phyloP scores from a whole-genome alignment of 306 rosid species.

The Abrus precatorius region DNA sequence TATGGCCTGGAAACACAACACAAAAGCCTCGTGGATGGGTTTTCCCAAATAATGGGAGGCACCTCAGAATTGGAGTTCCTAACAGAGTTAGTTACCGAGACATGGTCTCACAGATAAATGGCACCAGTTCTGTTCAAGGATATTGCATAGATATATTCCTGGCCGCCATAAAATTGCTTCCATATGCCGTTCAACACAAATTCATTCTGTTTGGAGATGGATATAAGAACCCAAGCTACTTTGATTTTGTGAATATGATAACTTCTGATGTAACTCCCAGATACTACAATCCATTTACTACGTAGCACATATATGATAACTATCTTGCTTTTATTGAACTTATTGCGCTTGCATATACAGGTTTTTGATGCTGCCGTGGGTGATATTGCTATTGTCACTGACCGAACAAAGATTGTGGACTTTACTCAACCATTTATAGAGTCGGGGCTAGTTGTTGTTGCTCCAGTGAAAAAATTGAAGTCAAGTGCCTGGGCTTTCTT shows the following conservation, averaged over 20 bases:
- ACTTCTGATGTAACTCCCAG: conserved; percentile 59
- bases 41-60: conserved; percentile 76
- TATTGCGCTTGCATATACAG: conserved; percentile 48
- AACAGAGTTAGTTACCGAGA: conserved; percentile 65
- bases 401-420: conserved; percentile 78
- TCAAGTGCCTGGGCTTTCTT: conserved; percentile 80
- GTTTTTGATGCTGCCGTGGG: conserved; percentile 80
- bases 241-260: conserved; percentile 70
- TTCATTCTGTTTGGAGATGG: conserved; percentile 73
- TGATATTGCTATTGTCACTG: conserved; percentile 78
- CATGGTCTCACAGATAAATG: conserved; percentile 59
- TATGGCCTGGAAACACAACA: conserved; percentile 79
- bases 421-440: conserved; percentile 87
- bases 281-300: background rate
- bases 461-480: conserved; percentile 58
- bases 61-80: conserved; percentile 76
- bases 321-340: conserved; percentile 19
- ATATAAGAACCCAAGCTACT: conserved; percentile 58
- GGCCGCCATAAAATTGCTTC: conserved; percentile 72
- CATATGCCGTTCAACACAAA: conserved; percentile 71
- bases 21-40: conserved; percentile 88
- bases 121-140: conserved; percentile 62
- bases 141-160: conserved; percentile 80
- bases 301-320: background rate
- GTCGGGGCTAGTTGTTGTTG: conserved; percentile 84